These are phyloP conservation scores for Bonnemaisonia californica DNA, from an alignment of 31 red algal genomes.

Conservation along the genomic window DNA sequence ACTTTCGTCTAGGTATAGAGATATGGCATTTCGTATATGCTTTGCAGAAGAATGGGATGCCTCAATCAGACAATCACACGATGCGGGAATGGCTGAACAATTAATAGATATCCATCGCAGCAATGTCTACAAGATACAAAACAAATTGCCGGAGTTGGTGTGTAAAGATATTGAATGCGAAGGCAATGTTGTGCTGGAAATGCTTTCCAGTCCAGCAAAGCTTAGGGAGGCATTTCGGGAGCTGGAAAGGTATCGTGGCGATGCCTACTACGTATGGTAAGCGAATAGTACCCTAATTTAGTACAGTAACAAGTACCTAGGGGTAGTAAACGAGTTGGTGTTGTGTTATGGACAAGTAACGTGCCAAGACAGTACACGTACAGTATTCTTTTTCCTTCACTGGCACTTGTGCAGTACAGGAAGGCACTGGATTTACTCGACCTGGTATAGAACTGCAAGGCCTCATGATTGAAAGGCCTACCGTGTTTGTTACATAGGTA, in stretches of 20 bases:
- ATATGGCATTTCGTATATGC: constrained; percentile 7
- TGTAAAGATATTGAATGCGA: not conserved
- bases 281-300: too few species aligned
- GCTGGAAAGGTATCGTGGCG: not conserved
- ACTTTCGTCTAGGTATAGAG: constrained; percentile 5
- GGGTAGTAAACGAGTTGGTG: too few species aligned
- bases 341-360: too few species aligned
- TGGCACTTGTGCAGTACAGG: too few species aligned
- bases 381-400: too few species aligned
- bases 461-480: too few species aligned
- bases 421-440: too few species aligned
- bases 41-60: constrained; percentile 30
- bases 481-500: too few species aligned
- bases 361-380: too few species aligned
- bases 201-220: not conserved
- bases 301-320: too few species aligned
- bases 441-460: too few species aligned
- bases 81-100: not conserved
- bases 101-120: constrained; percentile 4
- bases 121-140: constrained; percentile 3
- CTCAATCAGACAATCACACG: constrained; percentile 20
- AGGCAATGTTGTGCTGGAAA: not conserved
- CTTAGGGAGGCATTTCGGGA: not conserved
- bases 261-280: not conserved
- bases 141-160: not conserved